Evolutionary conservation across 352 stramenopile species (phyloP).

Genomic region (Phytopythium ostracodes): DNA sequence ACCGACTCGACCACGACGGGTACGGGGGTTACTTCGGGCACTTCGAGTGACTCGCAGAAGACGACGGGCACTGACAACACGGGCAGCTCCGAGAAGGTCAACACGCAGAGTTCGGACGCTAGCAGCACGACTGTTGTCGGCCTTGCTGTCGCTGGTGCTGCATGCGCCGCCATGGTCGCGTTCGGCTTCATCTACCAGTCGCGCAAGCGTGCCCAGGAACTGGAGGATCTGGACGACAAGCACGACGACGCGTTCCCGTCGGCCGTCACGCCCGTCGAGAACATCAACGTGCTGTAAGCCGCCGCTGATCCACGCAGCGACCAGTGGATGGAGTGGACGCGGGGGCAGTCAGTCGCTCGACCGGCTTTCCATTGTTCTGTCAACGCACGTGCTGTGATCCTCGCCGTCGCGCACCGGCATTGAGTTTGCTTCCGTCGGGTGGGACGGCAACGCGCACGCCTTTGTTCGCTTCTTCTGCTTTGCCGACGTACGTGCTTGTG

Average conservation of each 20-base stretch:
- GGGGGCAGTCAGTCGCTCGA: background rate
- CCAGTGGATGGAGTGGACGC: background rate
- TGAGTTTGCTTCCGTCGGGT: background rate
- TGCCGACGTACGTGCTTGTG: background rate
- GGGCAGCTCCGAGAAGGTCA: slow-evolving; percentile 24
- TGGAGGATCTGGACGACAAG: slow-evolving; percentile 55
- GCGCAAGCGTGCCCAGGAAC: slow-evolving; percentile 55
- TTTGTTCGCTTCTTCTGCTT: slow-evolving; percentile 1
- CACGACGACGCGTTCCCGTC: slow-evolving; percentile 32
- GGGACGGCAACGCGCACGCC: background rate
- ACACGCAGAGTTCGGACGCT: slow-evolving; percentile 27
- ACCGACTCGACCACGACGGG: slow-evolving; percentile 16
- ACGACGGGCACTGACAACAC: slow-evolving; percentile 19
- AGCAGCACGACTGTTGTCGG: slow-evolving; percentile 14
- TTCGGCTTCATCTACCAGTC: slow-evolving; percentile 80
- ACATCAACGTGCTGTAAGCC: slow-evolving; percentile 49
- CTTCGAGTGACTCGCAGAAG: slow-evolving; percentile 18
- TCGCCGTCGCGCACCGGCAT: background rate
- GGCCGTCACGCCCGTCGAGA: slow-evolving; percentile 43
- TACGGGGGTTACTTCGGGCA: slow-evolving; percentile 11
- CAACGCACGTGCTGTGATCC: too few species aligned
- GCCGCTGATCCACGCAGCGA: background rate
- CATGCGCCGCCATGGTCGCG: slow-evolving; percentile 39
- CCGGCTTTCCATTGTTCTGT: background rate
- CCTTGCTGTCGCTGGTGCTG: slow-evolving; percentile 26